phyloP scores from a whole-genome alignment of 805 yeast genomes.

The Zygoascus flipseniorum region DNA sequence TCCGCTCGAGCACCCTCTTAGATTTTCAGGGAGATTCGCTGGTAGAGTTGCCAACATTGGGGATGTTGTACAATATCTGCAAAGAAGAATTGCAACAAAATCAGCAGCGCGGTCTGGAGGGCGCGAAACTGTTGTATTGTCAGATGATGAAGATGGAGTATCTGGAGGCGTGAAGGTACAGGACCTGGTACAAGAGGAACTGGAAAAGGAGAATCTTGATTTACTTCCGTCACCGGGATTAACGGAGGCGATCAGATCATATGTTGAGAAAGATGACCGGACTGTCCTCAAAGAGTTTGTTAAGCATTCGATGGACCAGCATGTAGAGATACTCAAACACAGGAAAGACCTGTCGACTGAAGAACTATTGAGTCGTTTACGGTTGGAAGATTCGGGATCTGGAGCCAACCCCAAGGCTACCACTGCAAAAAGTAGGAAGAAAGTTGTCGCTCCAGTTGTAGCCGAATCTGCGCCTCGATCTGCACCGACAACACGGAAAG shows the following conservation, averaged over 20 bases:
- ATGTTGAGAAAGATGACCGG: constrained; percentile 79
- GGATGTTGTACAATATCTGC: constrained; percentile 68
- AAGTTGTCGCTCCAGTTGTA: background rate
- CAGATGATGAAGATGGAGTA: constrained; percentile 18
- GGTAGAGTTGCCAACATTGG: constrained; percentile 88
- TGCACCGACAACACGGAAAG: background rate
- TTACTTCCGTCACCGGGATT: constrained; percentile 71
- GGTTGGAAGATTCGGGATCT: background rate
- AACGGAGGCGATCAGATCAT: constrained; percentile 59
- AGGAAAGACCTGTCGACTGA: background rate
- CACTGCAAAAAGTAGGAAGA: background rate
- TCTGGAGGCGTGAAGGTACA: constrained; percentile 46
- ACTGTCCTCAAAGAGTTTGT: constrained; percentile 45
- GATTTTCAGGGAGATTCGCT: constrained; percentile 84
- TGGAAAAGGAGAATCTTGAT: constrained; percentile 55
- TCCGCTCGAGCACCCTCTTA: constrained; percentile 82
- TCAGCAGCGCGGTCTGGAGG: background rate
- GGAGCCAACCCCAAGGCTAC: background rate
- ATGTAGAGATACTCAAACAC: constrained; percentile 15
- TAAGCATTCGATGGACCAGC: constrained; percentile 24
- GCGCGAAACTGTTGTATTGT: background rate
- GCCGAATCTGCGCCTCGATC: background rate
- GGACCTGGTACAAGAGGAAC: constrained; percentile 51
- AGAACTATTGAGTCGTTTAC: background rate
- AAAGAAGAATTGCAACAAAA: constrained; percentile 32